Conservation (phyloP, 1,284 basidiomycete species). For the Phellinidium pouzarii region DNA sequence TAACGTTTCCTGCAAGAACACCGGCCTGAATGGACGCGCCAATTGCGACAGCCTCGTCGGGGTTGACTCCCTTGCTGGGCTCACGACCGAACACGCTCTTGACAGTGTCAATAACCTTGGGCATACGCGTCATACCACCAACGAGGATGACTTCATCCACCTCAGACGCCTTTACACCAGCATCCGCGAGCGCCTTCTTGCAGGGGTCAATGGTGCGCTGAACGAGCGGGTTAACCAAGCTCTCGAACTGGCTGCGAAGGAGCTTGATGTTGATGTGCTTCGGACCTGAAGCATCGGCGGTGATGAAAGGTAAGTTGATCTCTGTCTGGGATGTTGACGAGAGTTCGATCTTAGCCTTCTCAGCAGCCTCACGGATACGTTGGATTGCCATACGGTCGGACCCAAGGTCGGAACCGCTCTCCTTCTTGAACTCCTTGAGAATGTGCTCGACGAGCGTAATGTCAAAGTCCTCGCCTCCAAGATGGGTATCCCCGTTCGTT, state of each 20-base stretch:
- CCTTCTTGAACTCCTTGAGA: constrained; percentile 92
- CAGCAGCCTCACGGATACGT: constrained; percentile 96
- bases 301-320: constrained; percentile 96
- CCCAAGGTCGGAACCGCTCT: constrained; percentile 75
- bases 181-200: constrained; percentile 92
- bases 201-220: constrained; percentile 93
- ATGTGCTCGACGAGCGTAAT: constrained; percentile 86
- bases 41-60: constrained; percentile 91
- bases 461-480: constrained; percentile 99
- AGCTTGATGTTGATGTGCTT: constrained; percentile 96
- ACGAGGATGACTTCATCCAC: constrained; percentile 97
- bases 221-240: constrained; percentile 77
- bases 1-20: constrained; percentile 94
- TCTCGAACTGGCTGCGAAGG: constrained; percentile 85
- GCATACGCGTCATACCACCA: constrained; percentile 98
- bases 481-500: constrained; percentile 97
- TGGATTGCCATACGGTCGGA: constrained; percentile 97
- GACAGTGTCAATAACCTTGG: constrained; percentile 89
- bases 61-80: constrained; percentile 97
- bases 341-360: constrained; percentile 98
- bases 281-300: constrained; percentile 88
- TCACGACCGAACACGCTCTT: constrained; percentile 91
- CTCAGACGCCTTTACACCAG: constrained; percentile 87
- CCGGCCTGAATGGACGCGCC: constrained; percentile 93
- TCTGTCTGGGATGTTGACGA: constrained; percentile 93